Conservation (phyloP, 768 basidiomycete species). For the Neoboletus brunneissimus region DNA sequence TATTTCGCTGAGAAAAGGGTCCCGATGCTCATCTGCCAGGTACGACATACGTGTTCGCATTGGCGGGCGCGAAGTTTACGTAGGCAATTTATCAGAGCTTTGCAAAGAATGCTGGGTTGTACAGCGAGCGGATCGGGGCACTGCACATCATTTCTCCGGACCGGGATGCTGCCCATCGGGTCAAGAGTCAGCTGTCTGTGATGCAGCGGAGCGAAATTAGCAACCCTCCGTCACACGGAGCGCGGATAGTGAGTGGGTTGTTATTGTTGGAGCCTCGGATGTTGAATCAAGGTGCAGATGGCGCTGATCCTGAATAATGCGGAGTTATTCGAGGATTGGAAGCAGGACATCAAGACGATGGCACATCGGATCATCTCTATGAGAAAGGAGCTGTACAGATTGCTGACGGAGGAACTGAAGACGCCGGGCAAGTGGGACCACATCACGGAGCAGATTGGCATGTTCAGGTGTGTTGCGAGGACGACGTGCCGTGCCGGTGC, state of each 20-base stretch:
- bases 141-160: constrained; percentile 73
- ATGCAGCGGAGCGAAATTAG: constrained; percentile 93
- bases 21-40: constrained; percentile 86
- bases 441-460: constrained; percentile 93
- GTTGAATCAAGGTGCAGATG: constrained; percentile 43
- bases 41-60: constrained; percentile 24
- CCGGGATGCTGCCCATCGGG: constrained; percentile 63
- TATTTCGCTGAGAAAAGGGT: constrained; percentile 77
- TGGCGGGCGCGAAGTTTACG: constrained; percentile 8
- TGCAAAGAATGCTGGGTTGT: constrained; percentile 95
- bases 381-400: constrained; percentile 73
- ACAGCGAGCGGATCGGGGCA: constrained; percentile 94
- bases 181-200: constrained; percentile 88
- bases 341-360: constrained; percentile 88
- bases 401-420: constrained; percentile 68
- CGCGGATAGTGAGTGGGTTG: constrained; percentile 63
- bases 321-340: constrained; percentile 84
- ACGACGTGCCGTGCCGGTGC: background rate
- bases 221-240: constrained; percentile 90
- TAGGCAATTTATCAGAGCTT: constrained; percentile 62
- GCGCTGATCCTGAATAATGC: constrained; percentile 76
- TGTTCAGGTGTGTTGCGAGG: constrained; percentile 73
- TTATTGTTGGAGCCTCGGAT: background rate
- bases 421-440: constrained; percentile 97
- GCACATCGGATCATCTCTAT: constrained; percentile 72